Evolutionary conservation across 148 eudicot species (phyloP).

Genomic region (Diospyros lotus): DNA sequence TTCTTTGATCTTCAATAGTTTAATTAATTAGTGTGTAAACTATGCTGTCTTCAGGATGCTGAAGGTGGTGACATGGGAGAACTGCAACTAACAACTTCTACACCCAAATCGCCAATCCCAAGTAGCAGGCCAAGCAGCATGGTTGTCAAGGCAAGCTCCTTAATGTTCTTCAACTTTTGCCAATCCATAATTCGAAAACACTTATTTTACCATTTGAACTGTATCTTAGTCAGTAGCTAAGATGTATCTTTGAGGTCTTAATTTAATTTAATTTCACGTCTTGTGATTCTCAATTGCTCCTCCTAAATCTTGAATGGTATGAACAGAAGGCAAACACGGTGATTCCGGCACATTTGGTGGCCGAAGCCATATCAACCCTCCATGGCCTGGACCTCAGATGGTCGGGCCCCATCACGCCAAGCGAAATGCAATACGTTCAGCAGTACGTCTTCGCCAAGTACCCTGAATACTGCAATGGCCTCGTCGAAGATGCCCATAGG

Average conservation of each 20-base stretch:
- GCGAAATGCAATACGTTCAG: slow-evolving; percentile 43
- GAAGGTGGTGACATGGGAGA: slow-evolving; percentile 18
- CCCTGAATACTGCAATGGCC: slow-evolving; percentile 47
- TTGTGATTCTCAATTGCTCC: background rate
- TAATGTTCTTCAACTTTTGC: background rate
- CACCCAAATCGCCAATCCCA: slow-evolving; percentile 27
- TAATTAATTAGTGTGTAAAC: background rate
- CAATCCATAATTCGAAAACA: no score
- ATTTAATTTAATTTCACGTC: background rate
- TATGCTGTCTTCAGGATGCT: slow-evolving; percentile 5
- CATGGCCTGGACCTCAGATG: slow-evolving; percentile 48
- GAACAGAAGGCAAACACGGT: slow-evolving; percentile 41
- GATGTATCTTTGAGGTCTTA: background rate
- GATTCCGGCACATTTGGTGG: slow-evolving; percentile 46
- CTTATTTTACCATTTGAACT: no score
- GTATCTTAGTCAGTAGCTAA: no score
- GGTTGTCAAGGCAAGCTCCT: slow-evolving; percentile 39
- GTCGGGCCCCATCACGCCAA: slow-evolving; percentile 53
- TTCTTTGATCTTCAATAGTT: background rate
- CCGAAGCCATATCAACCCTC: slow-evolving; percentile 50
- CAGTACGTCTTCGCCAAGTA: slow-evolving; percentile 51
- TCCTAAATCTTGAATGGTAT: background rate
- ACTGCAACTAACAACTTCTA: slow-evolving; percentile 16
- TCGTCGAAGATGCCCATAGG: slow-evolving; percentile 26
- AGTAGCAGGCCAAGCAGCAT: slow-evolving; percentile 45